A percentile compares a stretch with the other conserved stretches of the same genome.
Conservation (phyloP, 345 rosid genomes). For the Erysimum cheiranthoides region DNA sequence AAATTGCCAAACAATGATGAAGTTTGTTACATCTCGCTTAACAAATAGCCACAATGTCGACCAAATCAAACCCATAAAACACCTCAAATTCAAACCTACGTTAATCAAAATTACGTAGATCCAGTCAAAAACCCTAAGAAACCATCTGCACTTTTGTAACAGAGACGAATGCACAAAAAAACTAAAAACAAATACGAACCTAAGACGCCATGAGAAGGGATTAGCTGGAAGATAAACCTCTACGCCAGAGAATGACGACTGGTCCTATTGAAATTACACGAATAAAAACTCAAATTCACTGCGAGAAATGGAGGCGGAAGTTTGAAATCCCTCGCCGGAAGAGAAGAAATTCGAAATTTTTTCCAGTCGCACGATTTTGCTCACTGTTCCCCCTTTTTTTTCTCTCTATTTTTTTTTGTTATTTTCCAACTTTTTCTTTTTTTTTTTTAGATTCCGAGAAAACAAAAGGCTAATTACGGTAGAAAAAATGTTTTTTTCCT, state of each 20-base stretch:
- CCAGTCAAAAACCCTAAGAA: slow-evolving; percentile 34
- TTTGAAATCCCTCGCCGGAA: slow-evolving; percentile 41
- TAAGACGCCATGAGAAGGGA: slow-evolving; percentile 37
- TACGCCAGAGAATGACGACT: slow-evolving; percentile 17
- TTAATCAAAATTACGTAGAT: slow-evolving; percentile 37
- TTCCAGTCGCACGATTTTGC: slow-evolving; percentile 41
- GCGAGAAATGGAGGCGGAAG: slow-evolving; percentile 30
- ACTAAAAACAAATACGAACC: slow-evolving; percentile 34
- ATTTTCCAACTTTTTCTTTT: background rate
- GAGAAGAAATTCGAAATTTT: slow-evolving; percentile 41
- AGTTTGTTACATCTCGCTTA: slow-evolving; percentile 14
- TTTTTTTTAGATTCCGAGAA: slow-evolving; percentile 31
- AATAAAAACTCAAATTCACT: slow-evolving; percentile 28
- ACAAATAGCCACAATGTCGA: slow-evolving; percentile 40
- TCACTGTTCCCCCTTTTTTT: slow-evolving; percentile 37
- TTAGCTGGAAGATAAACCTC: slow-evolving; percentile 29
- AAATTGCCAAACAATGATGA: slow-evolving; percentile 12
- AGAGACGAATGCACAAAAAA: background rate
- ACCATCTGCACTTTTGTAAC: background rate
- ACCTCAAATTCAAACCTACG: background rate
- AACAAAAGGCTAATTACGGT: slow-evolving; percentile 42
- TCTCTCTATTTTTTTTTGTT: slow-evolving; percentile 16
- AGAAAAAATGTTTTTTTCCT: slow-evolving; percentile 26
- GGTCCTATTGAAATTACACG: background rate
- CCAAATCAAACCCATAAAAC: slow-evolving; percentile 17